Evolutionary conservation across 108 stramenopile genomes (phyloP), one percentile per base, ranked within the genome.

Genomic region (Nitzschia sp.): DNA sequence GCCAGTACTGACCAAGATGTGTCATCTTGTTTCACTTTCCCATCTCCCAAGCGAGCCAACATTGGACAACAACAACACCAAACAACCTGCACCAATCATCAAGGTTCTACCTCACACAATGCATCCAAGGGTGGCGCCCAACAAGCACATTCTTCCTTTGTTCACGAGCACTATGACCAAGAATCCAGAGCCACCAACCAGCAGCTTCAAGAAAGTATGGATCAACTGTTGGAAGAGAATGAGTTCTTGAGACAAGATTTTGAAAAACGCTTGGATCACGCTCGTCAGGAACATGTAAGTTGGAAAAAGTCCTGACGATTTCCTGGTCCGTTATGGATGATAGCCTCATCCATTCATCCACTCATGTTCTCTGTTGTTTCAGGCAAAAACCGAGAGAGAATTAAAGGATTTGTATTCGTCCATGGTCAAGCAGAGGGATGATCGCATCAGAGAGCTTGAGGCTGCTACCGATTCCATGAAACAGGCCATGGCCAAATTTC

Each of bases 341-440:
- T 2, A 24, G 22, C 7, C 22, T 22, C 3, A 22, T 9, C 6
- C 6, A 39, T 40, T 20, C 6, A 11, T n/a, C 7, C 6, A 58
- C 3, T 34, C 38, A 0, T 25, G 15, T 58, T 58, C 7, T 19
- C 5, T 25, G 17, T 14, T 17, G 8, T 55, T 41, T 41, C 41
- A 69, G 56, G 60, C 54, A 7, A 65, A 70, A 20, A 52, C 76
- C 6, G 76, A 77, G 44, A 55, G 50, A 6, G 76, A 77, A 29
- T 48, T 71, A 19, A 77, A 70, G 48, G 76, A 71, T 2, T 46
- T 77, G 29, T 77, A 70, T 34, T 42, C 61, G 9, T 9, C 24
- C n/a, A 66, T 53, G 25, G 29, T 51, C 11, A 46, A 52, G 40
- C 43, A 63, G n/a, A 62, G 53, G n/a, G 69, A 77, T 40, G 22